phyloP scores from a whole-genome alignment of 2,329 filamentous ascomycete genomes.

The Myriosclerotinia duriaeana region DNA sequence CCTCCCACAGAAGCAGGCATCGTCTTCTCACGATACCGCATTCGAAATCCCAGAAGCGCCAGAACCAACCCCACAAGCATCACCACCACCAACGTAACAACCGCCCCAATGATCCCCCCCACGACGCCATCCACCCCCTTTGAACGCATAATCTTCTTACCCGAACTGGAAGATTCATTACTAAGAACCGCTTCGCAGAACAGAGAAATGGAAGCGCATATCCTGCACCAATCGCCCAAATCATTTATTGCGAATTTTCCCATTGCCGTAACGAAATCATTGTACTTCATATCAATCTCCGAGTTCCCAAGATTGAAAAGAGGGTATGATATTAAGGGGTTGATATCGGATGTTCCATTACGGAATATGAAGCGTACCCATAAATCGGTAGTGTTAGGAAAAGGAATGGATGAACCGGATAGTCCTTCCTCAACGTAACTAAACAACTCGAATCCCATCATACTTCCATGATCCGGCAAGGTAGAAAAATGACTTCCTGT shows the following conservation, averaged over 20 bases:
- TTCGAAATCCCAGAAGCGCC: constrained; percentile 34
- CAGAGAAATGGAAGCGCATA: constrained; percentile 30
- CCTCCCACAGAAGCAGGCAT: constrained; percentile 15
- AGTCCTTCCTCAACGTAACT: constrained; percentile 40
- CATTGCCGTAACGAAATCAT: constrained; percentile 36
- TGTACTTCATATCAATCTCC: constrained; percentile 36
- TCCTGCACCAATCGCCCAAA: constrained; percentile 36
- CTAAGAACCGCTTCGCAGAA: constrained; percentile 35
- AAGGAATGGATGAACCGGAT: constrained; percentile 40
- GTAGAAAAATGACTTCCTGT: constrained; percentile 49
- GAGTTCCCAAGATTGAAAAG: constrained; percentile 37
- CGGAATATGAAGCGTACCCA: constrained; percentile 59
- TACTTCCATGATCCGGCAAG: constrained; percentile 67
- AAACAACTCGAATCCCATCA: constrained; percentile 71
- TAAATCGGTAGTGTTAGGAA: constrained; percentile 41
- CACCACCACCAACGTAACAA: constrained; percentile 31
- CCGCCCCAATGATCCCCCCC: constrained; percentile 39
- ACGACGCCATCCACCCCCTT: constrained; percentile 25
- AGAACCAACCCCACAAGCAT: constrained; percentile 27
- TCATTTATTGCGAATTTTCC: constrained; percentile 30
- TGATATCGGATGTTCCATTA: constrained; percentile 46
- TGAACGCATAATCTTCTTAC: not conserved
- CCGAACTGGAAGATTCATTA: not conserved
- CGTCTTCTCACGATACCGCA: constrained; percentile 27
- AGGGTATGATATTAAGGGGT: constrained; percentile 39